Evolutionary conservation across 257 asterid genomes (phyloP).

Genomic region (Leptodermis oblonga): DNA sequence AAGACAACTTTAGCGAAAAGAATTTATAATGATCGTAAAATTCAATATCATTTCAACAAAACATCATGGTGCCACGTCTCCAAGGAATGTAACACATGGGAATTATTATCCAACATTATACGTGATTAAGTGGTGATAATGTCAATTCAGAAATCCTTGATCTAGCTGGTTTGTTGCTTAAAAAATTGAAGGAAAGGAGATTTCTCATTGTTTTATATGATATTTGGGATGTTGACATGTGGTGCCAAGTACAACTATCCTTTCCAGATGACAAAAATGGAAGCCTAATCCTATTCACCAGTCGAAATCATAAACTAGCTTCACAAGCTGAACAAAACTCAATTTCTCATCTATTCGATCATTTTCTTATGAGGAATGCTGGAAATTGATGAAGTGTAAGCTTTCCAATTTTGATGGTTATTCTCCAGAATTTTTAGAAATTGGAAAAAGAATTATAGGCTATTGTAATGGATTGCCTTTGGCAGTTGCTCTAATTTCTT

Average conservation of each 20-base stretch:
- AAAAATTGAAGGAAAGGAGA: neutral
- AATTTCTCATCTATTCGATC: neutral
- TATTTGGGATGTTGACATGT: neutral
- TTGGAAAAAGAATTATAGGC: neutral
- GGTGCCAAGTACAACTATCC: neutral
- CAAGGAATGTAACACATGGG: neutral
- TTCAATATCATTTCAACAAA: neutral
- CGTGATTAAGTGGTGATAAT: neutral
- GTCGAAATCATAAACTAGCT: neutral
- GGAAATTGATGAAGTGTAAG: neutral
- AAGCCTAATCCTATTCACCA: neutral
- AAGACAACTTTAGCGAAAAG: slow-evolving; percentile 7
- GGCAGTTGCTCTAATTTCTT: neutral
- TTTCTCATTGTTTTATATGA: neutral
- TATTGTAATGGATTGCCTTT: neutral
- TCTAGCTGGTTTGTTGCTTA: neutral
- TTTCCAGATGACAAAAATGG: slow-evolving; percentile 1
- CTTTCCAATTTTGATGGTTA: neutral
- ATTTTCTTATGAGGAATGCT: neutral
- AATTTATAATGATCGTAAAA: neutral
- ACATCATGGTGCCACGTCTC: neutral
- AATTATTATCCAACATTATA: neutral
- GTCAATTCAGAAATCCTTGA: neutral
- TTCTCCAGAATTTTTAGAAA: neutral
- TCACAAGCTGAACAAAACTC: neutral